phyloP scores from a whole-genome alignment of 768 basidiomycete genomes.

The Tulasnella sp. region DNA sequence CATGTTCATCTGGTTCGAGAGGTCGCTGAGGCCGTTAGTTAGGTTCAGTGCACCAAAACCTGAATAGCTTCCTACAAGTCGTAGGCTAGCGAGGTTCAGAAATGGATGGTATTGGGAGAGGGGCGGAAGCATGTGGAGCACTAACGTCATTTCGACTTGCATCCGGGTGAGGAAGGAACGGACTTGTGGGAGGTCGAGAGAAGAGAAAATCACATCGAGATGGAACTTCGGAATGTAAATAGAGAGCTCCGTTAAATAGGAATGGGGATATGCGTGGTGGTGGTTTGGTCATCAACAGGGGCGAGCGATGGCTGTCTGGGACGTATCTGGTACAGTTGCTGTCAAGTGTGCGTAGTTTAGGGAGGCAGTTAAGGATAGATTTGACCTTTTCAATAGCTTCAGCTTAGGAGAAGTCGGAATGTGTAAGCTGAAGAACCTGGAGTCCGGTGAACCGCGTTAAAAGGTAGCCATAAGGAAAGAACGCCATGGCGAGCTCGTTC shows the following conservation, averaged over 20 bases:
- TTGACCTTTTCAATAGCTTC: slow-evolving; percentile 70
- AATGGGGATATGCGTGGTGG: background rate
- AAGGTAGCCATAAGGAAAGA: background rate
- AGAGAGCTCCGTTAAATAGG: background rate
- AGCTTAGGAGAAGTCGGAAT: background rate
- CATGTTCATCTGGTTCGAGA: background rate
- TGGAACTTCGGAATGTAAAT: background rate
- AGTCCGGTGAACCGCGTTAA: background rate
- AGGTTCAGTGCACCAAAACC: background rate
- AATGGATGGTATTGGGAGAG: background rate
- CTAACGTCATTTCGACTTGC: background rate
- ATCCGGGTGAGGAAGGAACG: background rate
- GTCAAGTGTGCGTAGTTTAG: slow-evolving; percentile 43
- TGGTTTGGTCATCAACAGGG: background rate
- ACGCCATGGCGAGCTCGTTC: too few species aligned
- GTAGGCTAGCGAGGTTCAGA: background rate
- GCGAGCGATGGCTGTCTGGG: background rate
- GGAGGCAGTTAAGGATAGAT: slow-evolving; percentile 55
- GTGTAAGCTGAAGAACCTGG: background rate
- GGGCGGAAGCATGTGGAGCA: background rate
- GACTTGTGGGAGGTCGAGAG: background rate
- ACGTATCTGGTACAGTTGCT: slow-evolving; percentile 38
- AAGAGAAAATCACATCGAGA: background rate
- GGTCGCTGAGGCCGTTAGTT: too few species aligned
- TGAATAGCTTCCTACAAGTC: too few species aligned